phyloP scores from a whole-genome alignment of 2,329 filamentous ascomycete genomes.

The Piedraia hortae region DNA sequence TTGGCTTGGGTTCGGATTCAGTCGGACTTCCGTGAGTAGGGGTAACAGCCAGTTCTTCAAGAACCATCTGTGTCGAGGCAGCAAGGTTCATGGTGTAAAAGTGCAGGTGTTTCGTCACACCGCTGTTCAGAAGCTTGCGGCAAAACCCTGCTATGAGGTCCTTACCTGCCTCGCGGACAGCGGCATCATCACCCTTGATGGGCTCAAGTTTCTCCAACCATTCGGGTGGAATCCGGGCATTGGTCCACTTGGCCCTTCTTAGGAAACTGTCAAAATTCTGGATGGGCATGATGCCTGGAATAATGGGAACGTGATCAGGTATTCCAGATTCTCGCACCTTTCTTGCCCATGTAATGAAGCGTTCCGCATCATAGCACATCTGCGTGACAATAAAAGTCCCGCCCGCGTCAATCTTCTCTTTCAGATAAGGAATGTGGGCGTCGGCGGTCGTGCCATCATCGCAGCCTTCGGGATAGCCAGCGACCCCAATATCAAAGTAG shows the following conservation, averaged over 20 bases:
- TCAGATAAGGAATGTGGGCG: slow-evolving; percentile 63
- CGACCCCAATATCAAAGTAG: slow-evolving; percentile 93
- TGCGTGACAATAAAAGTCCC: slow-evolving; percentile 88
- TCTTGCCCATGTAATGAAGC: slow-evolving; percentile 72
- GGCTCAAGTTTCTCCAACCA: slow-evolving; percentile 70
- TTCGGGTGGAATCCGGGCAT: slow-evolving; percentile 50
- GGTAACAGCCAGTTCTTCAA: slow-evolving; percentile 65
- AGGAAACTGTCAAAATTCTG: slow-evolving; percentile 85
- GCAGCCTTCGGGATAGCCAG: slow-evolving; percentile 83
- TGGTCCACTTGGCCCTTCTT: slow-evolving; percentile 71
- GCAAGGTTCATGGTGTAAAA: slow-evolving; percentile 99
- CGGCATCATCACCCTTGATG: slow-evolving; percentile 86
- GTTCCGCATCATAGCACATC: slow-evolving; percentile 98
- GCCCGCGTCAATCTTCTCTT: slow-evolving; percentile 89
- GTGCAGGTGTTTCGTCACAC: slow-evolving; percentile 58
- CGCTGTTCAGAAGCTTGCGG: slow-evolving; percentile 52
- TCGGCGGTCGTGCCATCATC: slow-evolving; percentile 83
- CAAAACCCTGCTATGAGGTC: slow-evolving; percentile 73
- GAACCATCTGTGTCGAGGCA: slow-evolving; percentile 74
- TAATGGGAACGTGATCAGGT: slow-evolving; percentile 37
- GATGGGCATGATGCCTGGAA: slow-evolving; percentile 79
- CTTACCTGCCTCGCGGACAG: slow-evolving; percentile 73
- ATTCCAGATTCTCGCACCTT: slow-evolving; percentile 72
- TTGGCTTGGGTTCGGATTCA: too few relatives aligned
- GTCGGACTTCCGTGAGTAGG: too few relatives aligned